Evolutionary conservation across 805 yeast genomes (phyloP).

Genomic region (Teunomyces gatunensis): DNA sequence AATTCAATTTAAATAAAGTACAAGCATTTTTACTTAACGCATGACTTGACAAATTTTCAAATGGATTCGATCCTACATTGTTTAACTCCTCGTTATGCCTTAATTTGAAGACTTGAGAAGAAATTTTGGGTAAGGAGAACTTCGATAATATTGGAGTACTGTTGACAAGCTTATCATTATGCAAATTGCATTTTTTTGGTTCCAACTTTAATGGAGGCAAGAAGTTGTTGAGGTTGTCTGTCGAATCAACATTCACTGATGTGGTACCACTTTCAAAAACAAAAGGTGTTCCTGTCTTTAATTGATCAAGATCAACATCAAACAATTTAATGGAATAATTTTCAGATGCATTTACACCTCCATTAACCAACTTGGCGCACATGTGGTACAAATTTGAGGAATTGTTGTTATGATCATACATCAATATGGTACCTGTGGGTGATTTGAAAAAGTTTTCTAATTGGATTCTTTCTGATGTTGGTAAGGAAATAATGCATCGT

Average conservation of each 20-base stretch:
- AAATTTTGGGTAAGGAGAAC: slow-evolving; percentile 49
- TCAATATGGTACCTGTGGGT: slow-evolving; percentile 9
- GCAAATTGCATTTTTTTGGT: background rate
- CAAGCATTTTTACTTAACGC: slow-evolving; percentile 10
- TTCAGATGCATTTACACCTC: slow-evolving; percentile 12
- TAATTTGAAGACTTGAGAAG: slow-evolving; percentile 31
- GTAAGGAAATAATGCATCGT: slow-evolving; percentile 60
- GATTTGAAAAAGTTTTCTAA: slow-evolving; percentile 34
- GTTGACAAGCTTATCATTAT: slow-evolving; percentile 12
- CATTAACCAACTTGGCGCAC: slow-evolving; percentile 45
- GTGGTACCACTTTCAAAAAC: slow-evolving; percentile 20
- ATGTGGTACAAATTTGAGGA: slow-evolving; percentile 45
- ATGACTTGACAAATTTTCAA: slow-evolving; percentile 9
- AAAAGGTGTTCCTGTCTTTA: slow-evolving; percentile 21
- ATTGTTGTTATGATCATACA: slow-evolving; percentile 49
- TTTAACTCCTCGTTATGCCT: slow-evolving; percentile 53
- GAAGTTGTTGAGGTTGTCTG: slow-evolving; percentile 5
- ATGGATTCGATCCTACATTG: slow-evolving; percentile 9
- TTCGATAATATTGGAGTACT: slow-evolving; percentile 45
- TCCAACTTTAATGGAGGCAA: slow-evolving; percentile 9
- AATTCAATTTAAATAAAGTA: slow-evolving; percentile 19
- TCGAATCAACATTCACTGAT: slow-evolving; percentile 4
- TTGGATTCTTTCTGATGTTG: slow-evolving; percentile 47
- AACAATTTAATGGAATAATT: slow-evolving; percentile 41
- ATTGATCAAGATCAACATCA: slow-evolving; percentile 39